Evolutionary conservation across 768 basidiomycete species (phyloP).

Genomic region (Tulasnella sp.): DNA sequence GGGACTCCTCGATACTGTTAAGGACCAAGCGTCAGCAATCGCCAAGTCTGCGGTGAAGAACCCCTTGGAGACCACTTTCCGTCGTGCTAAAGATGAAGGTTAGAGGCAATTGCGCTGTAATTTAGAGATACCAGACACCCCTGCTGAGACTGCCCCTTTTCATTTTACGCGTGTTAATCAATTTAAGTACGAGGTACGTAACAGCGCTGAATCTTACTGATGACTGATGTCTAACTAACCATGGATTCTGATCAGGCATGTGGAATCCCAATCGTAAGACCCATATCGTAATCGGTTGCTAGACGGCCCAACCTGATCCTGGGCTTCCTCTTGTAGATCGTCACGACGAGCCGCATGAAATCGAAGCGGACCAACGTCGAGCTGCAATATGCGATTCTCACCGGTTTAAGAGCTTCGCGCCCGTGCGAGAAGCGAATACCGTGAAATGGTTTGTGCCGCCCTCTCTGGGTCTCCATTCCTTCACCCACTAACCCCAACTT

Average conservation of each 20-base stretch:
- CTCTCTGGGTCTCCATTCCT: neutral
- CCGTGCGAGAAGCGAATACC: constrained; percentile 31
- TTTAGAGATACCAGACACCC: neutral
- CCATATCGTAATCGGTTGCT: neutral
- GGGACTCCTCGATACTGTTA: neutral
- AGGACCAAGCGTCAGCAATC: neutral
- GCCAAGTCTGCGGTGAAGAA: constrained; percentile 5
- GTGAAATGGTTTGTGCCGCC: constrained; percentile 32
- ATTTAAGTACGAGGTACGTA: neutral
- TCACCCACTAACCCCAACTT: neutral
- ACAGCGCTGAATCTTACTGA: too few species aligned
- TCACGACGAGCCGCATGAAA: constrained; percentile 29
- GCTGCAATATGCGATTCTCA: constrained; percentile 34
- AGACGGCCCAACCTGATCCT: neutral
- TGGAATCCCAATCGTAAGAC: constrained; percentile 20
- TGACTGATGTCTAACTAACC: neutral
- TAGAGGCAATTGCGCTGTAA: neutral
- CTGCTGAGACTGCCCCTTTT: neutral
- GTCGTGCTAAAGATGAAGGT: neutral
- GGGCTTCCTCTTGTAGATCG: constrained; percentile 8
- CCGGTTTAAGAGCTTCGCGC: constrained; percentile 37
- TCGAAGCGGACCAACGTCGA: constrained; percentile 33
- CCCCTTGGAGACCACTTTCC: neutral
- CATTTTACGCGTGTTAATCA: neutral
- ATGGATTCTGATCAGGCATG: neutral